Conservation (phyloP, 2,329 filamentous ascomycete species). For the Capronia epimyces region DNA sequence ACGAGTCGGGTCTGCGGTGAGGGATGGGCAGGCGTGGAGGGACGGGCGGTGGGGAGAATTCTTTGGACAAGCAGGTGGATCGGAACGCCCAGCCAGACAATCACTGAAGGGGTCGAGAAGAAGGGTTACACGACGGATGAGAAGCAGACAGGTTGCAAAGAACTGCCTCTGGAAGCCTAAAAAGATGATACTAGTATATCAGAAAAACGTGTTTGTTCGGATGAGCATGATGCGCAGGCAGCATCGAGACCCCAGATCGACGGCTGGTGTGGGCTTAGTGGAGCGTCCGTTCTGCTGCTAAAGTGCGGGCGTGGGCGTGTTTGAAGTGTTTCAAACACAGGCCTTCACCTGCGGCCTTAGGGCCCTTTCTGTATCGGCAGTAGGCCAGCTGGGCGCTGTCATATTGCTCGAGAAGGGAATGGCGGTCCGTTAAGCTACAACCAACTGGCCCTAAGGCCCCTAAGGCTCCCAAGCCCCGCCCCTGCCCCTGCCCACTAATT, state of each 20-base stretch:
- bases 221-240: constrained; percentile 24
- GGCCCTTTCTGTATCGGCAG: background rate
- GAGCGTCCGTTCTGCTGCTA: background rate
- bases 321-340: background rate
- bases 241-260: constrained; percentile 12
- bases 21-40: constrained; percentile 7
- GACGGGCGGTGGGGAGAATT: constrained; percentile 4
- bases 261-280: background rate
- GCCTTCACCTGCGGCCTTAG: background rate
- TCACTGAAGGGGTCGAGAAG: constrained; percentile 4
- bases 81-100: constrained; percentile 5
- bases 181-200: constrained; percentile 19
- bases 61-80: constrained; percentile 2
- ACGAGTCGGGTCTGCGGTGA: constrained; percentile 17
- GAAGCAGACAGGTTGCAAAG: constrained; percentile 18
- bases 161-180: background rate
- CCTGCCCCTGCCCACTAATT: background rate
- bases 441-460: no score
- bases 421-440: background rate
- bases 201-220: constrained; percentile 6
- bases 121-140: constrained; percentile 4
- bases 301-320: background rate
- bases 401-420: background rate
- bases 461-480: background rate
- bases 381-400: background rate